These are phyloP conservation scores for Claviceps sp. DNA, from an alignment of 2,329 filamentous ascomycete species.

Conservation along the genomic window DNA sequence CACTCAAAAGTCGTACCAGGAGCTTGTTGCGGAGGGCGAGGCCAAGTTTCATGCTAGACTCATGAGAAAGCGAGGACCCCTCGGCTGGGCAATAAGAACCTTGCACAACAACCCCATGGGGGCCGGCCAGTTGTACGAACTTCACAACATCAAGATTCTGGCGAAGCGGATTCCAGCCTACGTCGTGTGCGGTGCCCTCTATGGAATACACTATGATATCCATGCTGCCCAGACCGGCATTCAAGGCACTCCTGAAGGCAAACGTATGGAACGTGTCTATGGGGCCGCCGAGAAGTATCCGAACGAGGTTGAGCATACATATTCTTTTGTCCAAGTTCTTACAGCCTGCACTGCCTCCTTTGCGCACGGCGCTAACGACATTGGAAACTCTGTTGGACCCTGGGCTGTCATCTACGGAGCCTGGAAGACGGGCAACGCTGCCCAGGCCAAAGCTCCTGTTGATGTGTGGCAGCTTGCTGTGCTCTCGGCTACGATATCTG, in stretches of 20 bases:
- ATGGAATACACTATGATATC: conserved; percentile 72
- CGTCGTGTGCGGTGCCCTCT: conserved; percentile 48
- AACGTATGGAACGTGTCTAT: conserved; percentile 41
- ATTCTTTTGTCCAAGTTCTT: conserved; percentile 52
- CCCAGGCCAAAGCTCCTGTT: conserved; percentile 49
- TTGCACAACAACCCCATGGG: conserved; percentile 63
- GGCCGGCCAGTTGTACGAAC: conserved; percentile 59
- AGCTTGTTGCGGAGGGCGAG: conserved; percentile 43
- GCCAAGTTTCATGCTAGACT: conserved; percentile 51
- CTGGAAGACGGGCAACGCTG: conserved; percentile 49
- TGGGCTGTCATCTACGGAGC: conserved; percentile 57
- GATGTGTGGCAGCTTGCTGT: conserved; percentile 67
- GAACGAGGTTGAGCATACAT: conserved; percentile 57
- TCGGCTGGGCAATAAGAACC: conserved; percentile 71
- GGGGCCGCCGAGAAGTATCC: conserved; percentile 48
- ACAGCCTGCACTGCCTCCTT: conserved; percentile 62
- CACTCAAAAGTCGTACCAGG: conserved; percentile 42
- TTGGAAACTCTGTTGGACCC: conserved; percentile 56
- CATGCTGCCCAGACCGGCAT: conserved; percentile 29
- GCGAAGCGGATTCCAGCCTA: conserved; percentile 55
- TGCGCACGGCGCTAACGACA: conserved; percentile 65
- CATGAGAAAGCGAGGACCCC: conserved; percentile 45
- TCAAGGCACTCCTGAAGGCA: conserved; percentile 11
- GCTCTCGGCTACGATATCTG: conserved; percentile 41
- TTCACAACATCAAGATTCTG: conserved; percentile 52